A percentile compares a stretch with the other conserved stretches of the same genome.
phyloP scores from a whole-genome alignment of 805 yeast species.

The Diddensiella caesifluorescens region DNA sequence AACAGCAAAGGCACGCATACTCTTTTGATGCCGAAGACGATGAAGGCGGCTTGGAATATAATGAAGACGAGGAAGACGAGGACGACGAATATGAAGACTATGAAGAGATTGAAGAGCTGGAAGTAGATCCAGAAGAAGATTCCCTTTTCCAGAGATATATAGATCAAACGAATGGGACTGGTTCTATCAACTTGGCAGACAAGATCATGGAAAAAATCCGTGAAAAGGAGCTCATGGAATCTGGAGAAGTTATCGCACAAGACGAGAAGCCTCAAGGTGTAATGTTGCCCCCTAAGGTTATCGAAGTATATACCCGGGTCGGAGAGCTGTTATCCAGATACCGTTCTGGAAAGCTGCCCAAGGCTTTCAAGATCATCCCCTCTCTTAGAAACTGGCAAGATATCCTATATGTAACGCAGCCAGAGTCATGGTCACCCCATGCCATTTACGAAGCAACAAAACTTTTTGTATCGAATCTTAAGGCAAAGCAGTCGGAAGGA shows the following conservation, averaged over 20 bases:
- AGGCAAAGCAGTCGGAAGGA: constrained; percentile 81
- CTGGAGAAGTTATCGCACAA: constrained; percentile 20
- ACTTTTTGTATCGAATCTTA: constrained; percentile 83
- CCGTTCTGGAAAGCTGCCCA: constrained; percentile 96
- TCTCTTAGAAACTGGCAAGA: constrained; percentile 94
- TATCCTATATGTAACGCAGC: constrained; percentile 85
- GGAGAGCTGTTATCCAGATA: constrained; percentile 83
- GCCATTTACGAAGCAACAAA: constrained; percentile 93
- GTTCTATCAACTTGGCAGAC: constrained; percentile 58
- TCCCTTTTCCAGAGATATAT: constrained; percentile 73
- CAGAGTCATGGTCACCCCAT: constrained; percentile 91
- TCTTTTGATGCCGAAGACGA: constrained; percentile 51
- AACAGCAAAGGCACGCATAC: constrained; percentile 31
- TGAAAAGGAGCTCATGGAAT: constrained; percentile 51
- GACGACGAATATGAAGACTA: constrained; percentile 41
- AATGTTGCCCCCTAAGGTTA: constrained; percentile 89
- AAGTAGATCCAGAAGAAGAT: constrained; percentile 74
- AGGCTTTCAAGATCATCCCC: constrained; percentile 91
- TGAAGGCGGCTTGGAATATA: constrained; percentile 36
- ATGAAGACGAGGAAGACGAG: constrained; percentile 41
- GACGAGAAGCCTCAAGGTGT: constrained; percentile 52
- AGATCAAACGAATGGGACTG: constrained; percentile 24
- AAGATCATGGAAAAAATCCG: constrained; percentile 86
- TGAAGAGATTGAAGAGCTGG: constrained; percentile 52
- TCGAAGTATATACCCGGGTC: constrained; percentile 87